Evolutionary conservation across 257 asterid genomes (phyloP).

Genomic region (Verbascum thapsus): DNA sequence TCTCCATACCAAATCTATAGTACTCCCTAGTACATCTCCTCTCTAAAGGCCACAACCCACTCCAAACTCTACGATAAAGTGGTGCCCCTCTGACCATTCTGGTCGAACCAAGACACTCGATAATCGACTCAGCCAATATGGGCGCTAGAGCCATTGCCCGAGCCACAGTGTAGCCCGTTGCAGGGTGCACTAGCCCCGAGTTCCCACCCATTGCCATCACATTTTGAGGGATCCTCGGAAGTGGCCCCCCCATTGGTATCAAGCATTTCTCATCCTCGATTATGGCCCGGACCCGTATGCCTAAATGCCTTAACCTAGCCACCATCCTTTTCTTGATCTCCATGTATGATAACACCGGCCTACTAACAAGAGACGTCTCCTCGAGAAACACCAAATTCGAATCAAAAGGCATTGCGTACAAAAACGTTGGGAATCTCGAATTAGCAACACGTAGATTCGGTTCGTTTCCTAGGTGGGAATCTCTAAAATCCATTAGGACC

Average conservation of each 20-base stretch:
- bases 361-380: constrained; percentile 51
- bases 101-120: constrained; percentile 52
- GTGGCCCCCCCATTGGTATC: constrained; percentile 59
- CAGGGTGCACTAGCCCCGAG: constrained; percentile 55
- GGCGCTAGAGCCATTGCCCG: constrained; percentile 45
- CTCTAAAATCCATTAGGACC: constrained; percentile 65
- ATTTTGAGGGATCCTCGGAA: constrained; percentile 50
- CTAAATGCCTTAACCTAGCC: constrained; percentile 53
- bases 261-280: constrained; percentile 51
- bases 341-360: constrained; percentile 44
- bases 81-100: constrained; percentile 40
- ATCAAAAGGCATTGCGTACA: constrained; percentile 58
- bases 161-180: constrained; percentile 54
- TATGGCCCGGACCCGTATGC: constrained; percentile 41
- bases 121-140: constrained; percentile 40
- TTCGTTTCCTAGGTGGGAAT: constrained; percentile 57
- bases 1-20: constrained; percentile 53
- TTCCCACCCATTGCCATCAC: constrained; percentile 59
- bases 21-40: constrained; percentile 46
- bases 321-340: constrained; percentile 56
- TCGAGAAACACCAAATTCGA: constrained; percentile 48
- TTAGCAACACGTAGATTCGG: constrained; percentile 30
- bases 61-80: constrained; percentile 42
- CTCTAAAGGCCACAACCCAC: constrained; percentile 53
- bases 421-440: constrained; percentile 46